These are phyloP conservation scores for Dendrobium officinale DNA, from an alignment of 106 monocot genomes.

Conservation along the genomic window DNA sequence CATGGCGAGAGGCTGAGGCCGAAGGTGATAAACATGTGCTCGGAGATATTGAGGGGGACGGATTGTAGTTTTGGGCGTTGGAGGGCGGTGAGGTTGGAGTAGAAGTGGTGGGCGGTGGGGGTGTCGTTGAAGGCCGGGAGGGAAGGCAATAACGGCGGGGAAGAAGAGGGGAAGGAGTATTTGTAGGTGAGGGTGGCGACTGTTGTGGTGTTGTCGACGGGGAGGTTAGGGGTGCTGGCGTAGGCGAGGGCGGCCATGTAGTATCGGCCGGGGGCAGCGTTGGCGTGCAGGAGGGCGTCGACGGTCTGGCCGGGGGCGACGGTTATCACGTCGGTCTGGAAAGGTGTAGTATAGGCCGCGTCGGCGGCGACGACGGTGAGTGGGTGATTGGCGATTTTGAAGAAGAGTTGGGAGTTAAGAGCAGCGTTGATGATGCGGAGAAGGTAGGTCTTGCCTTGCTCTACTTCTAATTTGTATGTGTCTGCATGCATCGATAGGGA, in stretches of 20 bases:
- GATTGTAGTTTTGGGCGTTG: neutral
- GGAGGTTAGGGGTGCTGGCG: conserved; percentile 7
- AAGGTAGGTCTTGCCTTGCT: conserved; percentile 46
- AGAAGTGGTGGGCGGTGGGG: conserved; percentile 57
- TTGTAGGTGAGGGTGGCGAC: conserved; percentile 42
- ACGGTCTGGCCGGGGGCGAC: conserved; percentile 76
- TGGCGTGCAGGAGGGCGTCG: conserved; percentile 64
- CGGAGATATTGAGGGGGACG: conserved; percentile 50
- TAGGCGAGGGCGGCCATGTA: conserved; percentile 65
- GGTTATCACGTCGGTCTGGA: conserved; percentile 51
- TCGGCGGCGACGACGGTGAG: conserved; percentile 68
- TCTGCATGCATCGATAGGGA: conserved; percentile 14
- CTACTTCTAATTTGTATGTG: conserved; percentile 44
- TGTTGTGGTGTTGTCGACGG: conserved; percentile 51
- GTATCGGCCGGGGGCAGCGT: conserved; percentile 44
- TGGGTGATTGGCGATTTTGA: conserved; percentile 63
- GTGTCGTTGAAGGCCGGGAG: conserved; percentile 58
- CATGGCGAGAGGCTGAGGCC: conserved; percentile 45
- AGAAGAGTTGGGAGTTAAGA: conserved; percentile 71
- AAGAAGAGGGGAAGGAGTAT: neutral
- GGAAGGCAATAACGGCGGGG: conserved; percentile 31
- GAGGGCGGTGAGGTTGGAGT: conserved; percentile 31
- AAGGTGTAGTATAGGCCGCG: conserved; percentile 64
- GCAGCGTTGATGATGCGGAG: conserved; percentile 87
- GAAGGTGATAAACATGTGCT: conserved; percentile 58